These are phyloP conservation scores for Hypoxylon sp. DNA, from an alignment of 2,329 filamentous ascomycete species.

Conservation along the genomic window DNA sequence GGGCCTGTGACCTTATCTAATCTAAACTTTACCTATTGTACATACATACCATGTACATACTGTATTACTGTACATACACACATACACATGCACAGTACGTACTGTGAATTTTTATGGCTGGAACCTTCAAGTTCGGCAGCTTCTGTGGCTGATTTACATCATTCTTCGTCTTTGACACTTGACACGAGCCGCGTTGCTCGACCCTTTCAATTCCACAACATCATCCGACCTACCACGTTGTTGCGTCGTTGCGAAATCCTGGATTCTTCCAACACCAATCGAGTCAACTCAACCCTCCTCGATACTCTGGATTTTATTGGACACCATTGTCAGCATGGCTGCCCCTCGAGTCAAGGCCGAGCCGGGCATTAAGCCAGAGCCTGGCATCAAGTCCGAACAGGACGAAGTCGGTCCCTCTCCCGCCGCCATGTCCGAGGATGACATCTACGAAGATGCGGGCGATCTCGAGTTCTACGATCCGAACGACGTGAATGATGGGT, in stretches of 20 bases:
- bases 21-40: constrained; percentile 11
- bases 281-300: constrained; percentile 2
- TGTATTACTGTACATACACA: background rate
- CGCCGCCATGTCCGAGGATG: constrained; percentile 70
- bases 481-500: constrained; percentile 55
- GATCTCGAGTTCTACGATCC: constrained; percentile 69
- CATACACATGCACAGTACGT: background rate
- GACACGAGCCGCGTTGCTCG: constrained; percentile 30
- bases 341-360: constrained; percentile 47
- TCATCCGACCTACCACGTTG: constrained; percentile 3
- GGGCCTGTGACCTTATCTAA: constrained; percentile 36
- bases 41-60: background rate
- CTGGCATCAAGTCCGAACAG: constrained; percentile 58
- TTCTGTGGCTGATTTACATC: constrained; percentile 27
- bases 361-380: constrained; percentile 46
- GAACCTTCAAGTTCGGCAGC: constrained; percentile 17
- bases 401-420: constrained; percentile 59
- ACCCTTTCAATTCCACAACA: constrained; percentile 19
- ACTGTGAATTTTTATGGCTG: background rate
- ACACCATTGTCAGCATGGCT: constrained; percentile 44
- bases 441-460: constrained; percentile 73
- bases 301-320: constrained; percentile 8
- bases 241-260: background rate
- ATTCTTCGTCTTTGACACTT: constrained; percentile 27
- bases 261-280: constrained; percentile 11